Conservation (phyloP, 306 rosid genomes). For the Casuarina cunninghamiana region DNA sequence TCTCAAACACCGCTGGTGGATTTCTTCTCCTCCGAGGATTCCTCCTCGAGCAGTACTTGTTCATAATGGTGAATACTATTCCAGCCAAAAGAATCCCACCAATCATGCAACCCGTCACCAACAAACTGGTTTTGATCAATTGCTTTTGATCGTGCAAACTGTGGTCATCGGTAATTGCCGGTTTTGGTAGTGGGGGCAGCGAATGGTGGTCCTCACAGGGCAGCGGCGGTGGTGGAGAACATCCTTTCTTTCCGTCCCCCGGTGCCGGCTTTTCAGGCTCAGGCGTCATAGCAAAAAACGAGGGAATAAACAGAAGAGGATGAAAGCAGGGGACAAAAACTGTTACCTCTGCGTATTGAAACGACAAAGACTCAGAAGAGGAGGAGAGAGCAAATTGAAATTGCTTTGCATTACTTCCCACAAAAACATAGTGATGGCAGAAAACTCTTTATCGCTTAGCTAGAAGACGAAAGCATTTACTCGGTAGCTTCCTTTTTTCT, state of each 20-base stretch:
- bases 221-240: not conserved
- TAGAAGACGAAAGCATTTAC: slow-evolving; percentile 14
- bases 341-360: slow-evolving; percentile 6
- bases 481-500: slow-evolving; percentile 15
- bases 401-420: not conserved
- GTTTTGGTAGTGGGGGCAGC: not conserved
- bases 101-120: slow-evolving; percentile 25
- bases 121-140: not conserved
- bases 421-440: not conserved
- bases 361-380: not conserved
- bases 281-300: slow-evolving; percentile 22
- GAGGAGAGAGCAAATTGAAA: not conserved
- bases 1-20: slow-evolving; percentile 36
- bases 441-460: not conserved
- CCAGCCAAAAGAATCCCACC: slow-evolving; percentile 21
- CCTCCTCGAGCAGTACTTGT: slow-evolving; percentile 25
- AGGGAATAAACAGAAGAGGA: slow-evolving; percentile 13
- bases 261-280: not conserved
- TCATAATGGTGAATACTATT: slow-evolving; percentile 3
- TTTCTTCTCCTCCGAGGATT: slow-evolving; percentile 14
- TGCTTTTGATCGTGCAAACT: not conserved
- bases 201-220: no score
- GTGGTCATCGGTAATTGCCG: no score
- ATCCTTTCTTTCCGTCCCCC: not conserved
- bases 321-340: slow-evolving; percentile 1